phyloP scores from a whole-genome alignment of 2,329 filamentous ascomycete species.

The Cryphonectria japonica region DNA sequence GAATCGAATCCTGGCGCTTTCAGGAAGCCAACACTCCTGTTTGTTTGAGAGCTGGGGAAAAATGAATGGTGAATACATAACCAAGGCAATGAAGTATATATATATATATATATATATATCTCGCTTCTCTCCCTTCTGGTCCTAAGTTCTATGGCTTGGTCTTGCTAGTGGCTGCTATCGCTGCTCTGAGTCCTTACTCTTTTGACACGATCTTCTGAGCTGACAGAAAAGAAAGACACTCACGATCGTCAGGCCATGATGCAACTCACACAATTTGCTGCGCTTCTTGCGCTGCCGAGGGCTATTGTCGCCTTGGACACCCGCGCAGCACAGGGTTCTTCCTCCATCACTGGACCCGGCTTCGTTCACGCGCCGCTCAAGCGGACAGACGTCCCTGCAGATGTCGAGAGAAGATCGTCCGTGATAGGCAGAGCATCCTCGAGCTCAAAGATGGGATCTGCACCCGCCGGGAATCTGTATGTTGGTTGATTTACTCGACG shows the following conservation, averaged over 20 bases:
- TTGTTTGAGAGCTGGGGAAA: background rate
- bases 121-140: too few species aligned
- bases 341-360: background rate
- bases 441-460: background rate
- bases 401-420: background rate
- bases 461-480: background rate
- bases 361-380: background rate
- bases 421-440: background rate
- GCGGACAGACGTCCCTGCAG: background rate
- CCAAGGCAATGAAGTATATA: too few species aligned
- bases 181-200: background rate
- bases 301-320: background rate
- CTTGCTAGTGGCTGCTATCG: background rate
- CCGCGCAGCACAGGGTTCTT: background rate
- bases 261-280: background rate
- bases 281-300: slow-evolving; percentile 1
- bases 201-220: background rate
- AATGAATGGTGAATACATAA: too few species aligned
- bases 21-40: background rate
- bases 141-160: background rate
- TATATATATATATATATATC: background rate
- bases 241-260: background rate
- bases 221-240: background rate
- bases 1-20: background rate
- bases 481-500: background rate